Percentiles rank a stretch among this genome's conserved stretches.
These are phyloP conservation scores for Naganishia vaughanmartiniae DNA, from an alignment of 768 basidiomycete genomes.

Conservation along the genomic window DNA sequence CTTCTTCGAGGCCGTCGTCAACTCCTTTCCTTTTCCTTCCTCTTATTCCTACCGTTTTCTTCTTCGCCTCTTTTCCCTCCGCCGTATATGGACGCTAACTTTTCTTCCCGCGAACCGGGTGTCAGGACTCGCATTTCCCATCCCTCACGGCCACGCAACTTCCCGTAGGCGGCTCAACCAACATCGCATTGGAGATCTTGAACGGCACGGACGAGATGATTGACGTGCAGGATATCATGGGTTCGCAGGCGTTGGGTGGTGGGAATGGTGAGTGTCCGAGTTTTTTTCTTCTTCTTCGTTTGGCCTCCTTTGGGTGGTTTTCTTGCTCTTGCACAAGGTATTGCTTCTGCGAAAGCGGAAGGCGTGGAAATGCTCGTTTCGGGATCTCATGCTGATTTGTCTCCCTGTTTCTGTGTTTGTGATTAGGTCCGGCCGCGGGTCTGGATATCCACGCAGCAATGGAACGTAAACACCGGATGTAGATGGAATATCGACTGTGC, in stretches of 20 bases:
- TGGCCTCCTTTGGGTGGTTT: no score
- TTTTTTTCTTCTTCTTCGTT: not conserved
- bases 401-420: constrained; percentile 58
- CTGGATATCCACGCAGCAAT: constrained; percentile 64
- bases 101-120: not conserved
- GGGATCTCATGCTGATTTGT: not conserved
- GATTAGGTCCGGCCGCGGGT: not conserved
- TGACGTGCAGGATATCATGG: constrained; percentile 73
- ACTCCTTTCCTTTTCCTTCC: no score
- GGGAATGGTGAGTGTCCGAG: not conserved
- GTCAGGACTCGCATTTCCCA: constrained; percentile 42
- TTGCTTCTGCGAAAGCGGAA: no score
- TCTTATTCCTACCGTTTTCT: no score
- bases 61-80: not conserved
- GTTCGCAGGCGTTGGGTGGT: not conserved
- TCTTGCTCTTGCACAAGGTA: no score
- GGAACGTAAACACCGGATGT: constrained; percentile 52
- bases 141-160: constrained; percentile 40
- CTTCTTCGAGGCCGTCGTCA: no score
- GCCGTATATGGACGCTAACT: not conserved
- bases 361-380: no score
- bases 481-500: not conserved
- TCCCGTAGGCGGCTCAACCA: constrained; percentile 56
- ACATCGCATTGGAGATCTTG: constrained; percentile 85
- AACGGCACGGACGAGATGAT: constrained; percentile 87